phyloP scores from a whole-genome alignment of 345 rosid species.

The Camelina laxa region DNA sequence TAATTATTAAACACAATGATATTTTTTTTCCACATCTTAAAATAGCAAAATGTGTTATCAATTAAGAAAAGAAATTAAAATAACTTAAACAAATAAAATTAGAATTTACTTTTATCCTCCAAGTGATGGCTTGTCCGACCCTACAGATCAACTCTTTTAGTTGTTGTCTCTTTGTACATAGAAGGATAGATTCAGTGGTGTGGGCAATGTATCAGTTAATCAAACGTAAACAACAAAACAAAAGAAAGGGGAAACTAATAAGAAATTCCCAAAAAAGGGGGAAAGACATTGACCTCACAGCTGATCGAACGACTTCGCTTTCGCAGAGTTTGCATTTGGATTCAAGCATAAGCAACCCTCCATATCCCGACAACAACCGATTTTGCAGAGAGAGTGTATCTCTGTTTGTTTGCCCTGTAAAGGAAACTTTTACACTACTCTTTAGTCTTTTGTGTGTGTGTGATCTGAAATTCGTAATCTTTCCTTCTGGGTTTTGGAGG shows the following conservation, averaged over 20 bases:
- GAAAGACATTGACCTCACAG: slow-evolving; percentile 29
- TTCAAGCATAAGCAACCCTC: slow-evolving; percentile 37
- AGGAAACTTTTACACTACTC: neutral
- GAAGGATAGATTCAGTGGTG: slow-evolving; percentile 12
- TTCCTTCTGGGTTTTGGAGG: slow-evolving; percentile 4
- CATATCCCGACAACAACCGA: slow-evolving; percentile 33
- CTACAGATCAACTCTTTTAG: slow-evolving; percentile 31
- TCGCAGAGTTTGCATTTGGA: slow-evolving; percentile 31
- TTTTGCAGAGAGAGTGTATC: slow-evolving; percentile 7
- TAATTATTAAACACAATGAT: neutral
- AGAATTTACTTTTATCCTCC: neutral
- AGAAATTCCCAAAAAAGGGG: neutral
- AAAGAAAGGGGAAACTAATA: neutral
- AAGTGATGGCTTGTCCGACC: slow-evolving; percentile 33
- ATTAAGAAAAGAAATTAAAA: neutral
- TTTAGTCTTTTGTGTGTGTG: neutral
- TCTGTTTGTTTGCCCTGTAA: neutral
- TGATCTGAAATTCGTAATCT: neutral
- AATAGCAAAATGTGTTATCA: neutral
- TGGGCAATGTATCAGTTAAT: slow-evolving; percentile 5
- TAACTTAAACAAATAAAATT: neutral
- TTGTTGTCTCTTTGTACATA: slow-evolving; percentile 21
- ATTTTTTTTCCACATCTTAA: slow-evolving; percentile 1
- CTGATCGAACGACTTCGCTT: slow-evolving; percentile 31
- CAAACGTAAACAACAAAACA: slow-evolving; percentile 25